These are phyloP conservation scores for sunflower (Helianthus annuus) DNA, from an alignment of 129 eudicot species.

Conservation along the genomic window HanXRQr2.0-SUNRISE NC_035436.2:125612907-125613406, in stretches of 20 bases:
- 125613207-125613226: constrained; percentile 32
- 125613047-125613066: constrained; percentile 31
- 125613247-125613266: constrained; percentile 28
- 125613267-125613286: constrained; percentile 22
- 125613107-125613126: constrained; percentile 28
- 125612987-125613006: constrained; percentile 32
- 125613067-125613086: constrained; percentile 12
- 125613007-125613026: constrained; percentile 27
- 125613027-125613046: constrained; percentile 28
- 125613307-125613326: constrained; percentile 14
- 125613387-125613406: constrained; percentile 71
- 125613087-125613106: neutral
- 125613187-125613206: constrained; percentile 8
- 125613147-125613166: constrained; percentile 19
- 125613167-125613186: constrained; percentile 12
- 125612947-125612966: constrained; percentile 26
- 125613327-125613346: neutral
- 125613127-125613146: constrained; percentile 30
- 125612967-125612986: constrained; percentile 12
- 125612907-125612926: constrained; percentile 23
- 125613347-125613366: constrained; percentile 19
- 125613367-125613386: constrained; percentile 52
- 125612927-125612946: constrained; percentile 9
- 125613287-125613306: constrained; percentile 18
- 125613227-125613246: constrained; percentile 21